Percentiles rank a stretch among this genome's conserved stretches.
phyloP scores from a whole-genome alignment of 139 green algal species.

The Chlamydomonas asymmetrica region DNA sequence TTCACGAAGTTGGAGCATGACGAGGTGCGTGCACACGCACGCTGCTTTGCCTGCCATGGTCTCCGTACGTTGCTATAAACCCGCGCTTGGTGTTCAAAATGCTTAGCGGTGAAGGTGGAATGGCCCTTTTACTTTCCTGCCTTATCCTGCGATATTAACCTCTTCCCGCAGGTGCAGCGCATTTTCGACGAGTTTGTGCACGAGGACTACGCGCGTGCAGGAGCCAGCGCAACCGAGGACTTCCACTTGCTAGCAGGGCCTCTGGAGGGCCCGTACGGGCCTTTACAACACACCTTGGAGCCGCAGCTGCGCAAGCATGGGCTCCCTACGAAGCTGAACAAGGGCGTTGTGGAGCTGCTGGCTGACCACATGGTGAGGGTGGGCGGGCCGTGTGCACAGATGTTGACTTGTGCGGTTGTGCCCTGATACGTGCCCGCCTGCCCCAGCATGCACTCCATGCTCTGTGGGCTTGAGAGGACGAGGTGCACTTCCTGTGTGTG shows the following conservation, averaged over 20 bases:
- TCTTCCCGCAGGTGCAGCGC: constrained; percentile 32
- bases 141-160: too few relatives aligned
- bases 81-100: too few relatives aligned
- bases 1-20: constrained; percentile 84
- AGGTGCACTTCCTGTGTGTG: too few relatives aligned
- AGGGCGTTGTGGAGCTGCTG: constrained; percentile 89
- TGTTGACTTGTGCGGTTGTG: background rate
- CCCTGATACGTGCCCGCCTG: too few relatives aligned
- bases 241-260: constrained; percentile 77
- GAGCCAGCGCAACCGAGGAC: constrained; percentile 69
- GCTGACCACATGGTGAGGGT: constrained; percentile 67
- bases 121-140: constrained; percentile 2
- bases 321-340: constrained; percentile 91
- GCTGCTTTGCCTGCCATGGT: too few relatives aligned
- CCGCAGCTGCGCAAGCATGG: constrained; percentile 88
- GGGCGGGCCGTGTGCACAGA: background rate
- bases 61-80: too few relatives aligned
- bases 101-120: background rate
- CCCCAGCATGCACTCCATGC: too few relatives aligned
- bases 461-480: too few relatives aligned
- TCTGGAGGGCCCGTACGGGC: constrained; percentile 68
- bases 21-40: constrained; percentile 55
- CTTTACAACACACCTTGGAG: constrained; percentile 94
- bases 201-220: constrained; percentile 88
- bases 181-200: constrained; percentile 59